A percentile compares a stretch with the other conserved stretches of the same genome.
Conservation (phyloP, 352 stramenopile genomes). For the Globisporangium cylindrosporum region DNA sequence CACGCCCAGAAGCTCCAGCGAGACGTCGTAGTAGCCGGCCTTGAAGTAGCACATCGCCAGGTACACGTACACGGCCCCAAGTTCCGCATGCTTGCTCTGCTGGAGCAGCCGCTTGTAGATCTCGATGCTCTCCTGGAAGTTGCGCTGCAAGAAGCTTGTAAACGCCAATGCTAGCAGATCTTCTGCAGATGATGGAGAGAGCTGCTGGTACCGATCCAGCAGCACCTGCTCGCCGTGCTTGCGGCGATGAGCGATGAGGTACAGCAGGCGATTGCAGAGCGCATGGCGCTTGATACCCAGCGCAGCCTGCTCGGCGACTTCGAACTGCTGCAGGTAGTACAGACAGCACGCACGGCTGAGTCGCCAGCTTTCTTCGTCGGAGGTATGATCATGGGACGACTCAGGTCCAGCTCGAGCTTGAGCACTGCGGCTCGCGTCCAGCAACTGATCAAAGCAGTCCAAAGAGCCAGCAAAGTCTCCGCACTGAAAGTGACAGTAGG, state of each 20-base stretch:
- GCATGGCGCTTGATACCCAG: slow-evolving; percentile 35
- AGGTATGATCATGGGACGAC: neutral
- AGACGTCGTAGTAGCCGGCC: slow-evolving; percentile 68
- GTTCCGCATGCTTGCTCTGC: slow-evolving; percentile 24
- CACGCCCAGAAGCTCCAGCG: slow-evolving; percentile 53
- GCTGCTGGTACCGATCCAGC: slow-evolving; percentile 69
- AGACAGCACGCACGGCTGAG: slow-evolving; percentile 55
- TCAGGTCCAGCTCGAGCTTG: slow-evolving; percentile 1
- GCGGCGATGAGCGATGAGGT: slow-evolving; percentile 37
- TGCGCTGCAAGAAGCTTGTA: slow-evolving; percentile 41
- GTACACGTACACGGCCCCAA: slow-evolving; percentile 59
- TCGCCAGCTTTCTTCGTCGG: slow-evolving; percentile 36
- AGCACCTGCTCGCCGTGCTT: slow-evolving; percentile 76
- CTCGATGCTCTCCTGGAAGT: slow-evolving; percentile 63
- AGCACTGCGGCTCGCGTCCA: slow-evolving; percentile 17
- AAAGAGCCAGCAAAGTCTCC: slow-evolving; percentile 45
- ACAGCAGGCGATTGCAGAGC: slow-evolving; percentile 57
- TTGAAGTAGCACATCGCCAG: slow-evolving; percentile 76
- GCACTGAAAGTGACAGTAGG: slow-evolving; percentile 69
- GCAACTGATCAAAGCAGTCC: slow-evolving; percentile 47
- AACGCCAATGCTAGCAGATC: slow-evolving; percentile 48
- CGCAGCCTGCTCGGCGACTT: slow-evolving; percentile 50
- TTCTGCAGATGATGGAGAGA: slow-evolving; percentile 25
- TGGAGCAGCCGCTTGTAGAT: slow-evolving; percentile 66
- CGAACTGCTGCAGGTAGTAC: slow-evolving; percentile 43